Conservation (phyloP, 2,329 filamentous ascomycete genomes). For the Ambrosiella beaveri region DNA sequence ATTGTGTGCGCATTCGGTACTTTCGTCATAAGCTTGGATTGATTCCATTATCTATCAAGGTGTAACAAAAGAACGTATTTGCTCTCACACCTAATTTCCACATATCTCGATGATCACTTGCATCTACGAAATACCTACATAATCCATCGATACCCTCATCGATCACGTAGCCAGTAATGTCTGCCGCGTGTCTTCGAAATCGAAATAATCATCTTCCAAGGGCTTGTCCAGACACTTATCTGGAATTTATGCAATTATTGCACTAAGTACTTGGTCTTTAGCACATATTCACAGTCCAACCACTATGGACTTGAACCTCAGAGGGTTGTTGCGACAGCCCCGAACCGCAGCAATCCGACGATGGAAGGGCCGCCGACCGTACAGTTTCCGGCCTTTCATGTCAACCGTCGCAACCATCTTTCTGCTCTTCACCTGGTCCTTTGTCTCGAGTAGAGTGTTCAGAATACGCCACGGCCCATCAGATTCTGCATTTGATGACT, state of each 20-base stretch:
- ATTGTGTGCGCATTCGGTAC: neutral
- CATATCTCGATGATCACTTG: too few species aligned
- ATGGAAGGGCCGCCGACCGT: neutral
- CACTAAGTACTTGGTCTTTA: too few species aligned
- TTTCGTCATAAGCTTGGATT: neutral
- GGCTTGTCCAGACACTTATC: neutral
- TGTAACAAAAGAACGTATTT: neutral
- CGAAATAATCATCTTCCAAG: neutral
- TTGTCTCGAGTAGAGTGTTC: neutral
- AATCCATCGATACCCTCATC: neutral
- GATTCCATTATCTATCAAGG: neutral
- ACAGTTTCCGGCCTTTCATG: slow-evolving; percentile 4
- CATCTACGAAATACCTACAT: too few species aligned
- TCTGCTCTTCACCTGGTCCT: slow-evolving; percentile 4
- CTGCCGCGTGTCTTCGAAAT: neutral
- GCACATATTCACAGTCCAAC: too few species aligned
- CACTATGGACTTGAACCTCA: neutral
- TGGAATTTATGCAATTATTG: neutral
- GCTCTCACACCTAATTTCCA: too few species aligned
- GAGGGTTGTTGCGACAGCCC: neutral
- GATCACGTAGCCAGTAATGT: neutral
- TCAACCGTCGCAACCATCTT: slow-evolving; percentile 4
- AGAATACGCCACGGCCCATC: neutral
- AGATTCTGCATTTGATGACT: neutral
- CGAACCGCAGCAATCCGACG: neutral